phyloP scores from a whole-genome alignment of 768 basidiomycete genomes.

The Leccinellum albellum region DNA sequence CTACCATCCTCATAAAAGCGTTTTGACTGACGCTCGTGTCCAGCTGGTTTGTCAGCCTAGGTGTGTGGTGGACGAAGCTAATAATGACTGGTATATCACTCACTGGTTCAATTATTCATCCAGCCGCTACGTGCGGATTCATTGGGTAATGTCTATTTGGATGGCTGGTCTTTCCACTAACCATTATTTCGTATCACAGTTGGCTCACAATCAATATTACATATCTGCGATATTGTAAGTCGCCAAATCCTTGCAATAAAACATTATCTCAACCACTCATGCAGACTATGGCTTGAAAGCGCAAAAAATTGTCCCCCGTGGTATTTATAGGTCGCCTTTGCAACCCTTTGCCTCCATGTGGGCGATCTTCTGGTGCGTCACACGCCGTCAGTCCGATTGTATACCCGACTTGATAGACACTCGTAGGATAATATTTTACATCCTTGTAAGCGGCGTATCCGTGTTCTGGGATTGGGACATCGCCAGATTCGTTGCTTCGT shows the following conservation, averaged over 20 bases:
- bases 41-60: conserved; percentile 69
- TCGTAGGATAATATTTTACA: conserved; percentile 42
- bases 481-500: conserved; percentile 44
- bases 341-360: conserved; percentile 71
- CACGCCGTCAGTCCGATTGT: conserved; percentile 16
- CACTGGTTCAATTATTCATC: neutral
- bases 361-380: conserved; percentile 65
- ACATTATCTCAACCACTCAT: conserved; percentile 32
- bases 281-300: conserved; percentile 14
- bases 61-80: conserved; percentile 19
- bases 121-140: conserved; percentile 61
- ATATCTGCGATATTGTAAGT: conserved; percentile 67
- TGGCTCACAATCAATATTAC: conserved; percentile 71
- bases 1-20: neutral
- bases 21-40: conserved; percentile 21
- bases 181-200: conserved; percentile 43
- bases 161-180: conserved; percentile 29
- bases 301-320: conserved; percentile 52
- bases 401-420: neutral
- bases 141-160: conserved; percentile 26
- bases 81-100: neutral
- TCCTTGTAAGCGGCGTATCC: conserved; percentile 50
- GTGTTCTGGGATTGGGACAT: conserved; percentile 65
- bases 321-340: conserved; percentile 58
- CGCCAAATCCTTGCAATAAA: neutral